Evolutionary conservation across 192 early-diverging fungal genomes (phyloP).

Genomic region (Funneliformis mosseae): DNA sequence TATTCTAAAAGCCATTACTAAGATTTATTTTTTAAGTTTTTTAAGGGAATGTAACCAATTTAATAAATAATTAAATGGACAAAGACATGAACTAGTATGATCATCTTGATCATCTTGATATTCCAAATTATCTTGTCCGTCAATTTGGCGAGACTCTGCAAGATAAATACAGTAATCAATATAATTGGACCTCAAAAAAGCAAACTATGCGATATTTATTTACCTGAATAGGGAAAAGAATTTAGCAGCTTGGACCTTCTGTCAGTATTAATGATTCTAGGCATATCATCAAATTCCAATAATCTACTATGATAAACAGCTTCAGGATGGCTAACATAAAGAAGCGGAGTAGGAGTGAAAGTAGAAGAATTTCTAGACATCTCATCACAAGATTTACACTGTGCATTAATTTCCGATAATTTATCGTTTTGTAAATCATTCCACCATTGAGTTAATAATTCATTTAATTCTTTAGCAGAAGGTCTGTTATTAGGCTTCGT

Average conservation of each 20-base stretch:
- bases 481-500: neutral
- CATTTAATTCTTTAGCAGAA: neutral
- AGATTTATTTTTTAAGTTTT: no score
- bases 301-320: slow-evolving; percentile 17
- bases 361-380: neutral
- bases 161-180: no score
- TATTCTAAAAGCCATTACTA: no score
- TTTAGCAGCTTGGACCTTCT: neutral
- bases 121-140: no score
- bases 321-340: slow-evolving; percentile 13
- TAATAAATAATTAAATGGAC: no score
- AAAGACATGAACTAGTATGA: no score
- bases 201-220: neutral
- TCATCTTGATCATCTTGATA: no score
- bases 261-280: neutral
- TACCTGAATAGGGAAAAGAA: neutral
- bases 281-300: neutral
- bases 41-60: no score
- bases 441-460: neutral
- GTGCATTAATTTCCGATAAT: no score
- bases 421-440: slow-evolving; percentile 1
- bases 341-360: neutral
- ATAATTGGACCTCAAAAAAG: neutral
- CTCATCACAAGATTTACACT: neutral
- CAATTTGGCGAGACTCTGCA: no score